Percentiles rank a stretch among this genome's conserved stretches.
Evolutionary conservation across 1,284 basidiomycete genomes (phyloP).

Genomic region (Veloboletus limbatus): DNA sequence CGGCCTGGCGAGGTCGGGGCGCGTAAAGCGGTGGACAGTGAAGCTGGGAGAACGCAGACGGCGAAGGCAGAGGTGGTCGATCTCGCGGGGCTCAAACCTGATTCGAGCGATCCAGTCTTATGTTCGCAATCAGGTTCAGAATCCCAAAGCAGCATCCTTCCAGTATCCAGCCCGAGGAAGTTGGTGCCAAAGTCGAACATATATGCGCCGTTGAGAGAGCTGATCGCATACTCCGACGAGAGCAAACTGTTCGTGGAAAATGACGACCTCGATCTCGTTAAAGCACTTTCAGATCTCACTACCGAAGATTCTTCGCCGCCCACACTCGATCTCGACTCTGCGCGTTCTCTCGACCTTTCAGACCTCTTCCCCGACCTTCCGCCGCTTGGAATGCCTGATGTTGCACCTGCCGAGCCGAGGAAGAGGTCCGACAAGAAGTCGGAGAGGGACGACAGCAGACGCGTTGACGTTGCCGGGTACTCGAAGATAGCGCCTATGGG

Average conservation of each 20-base stretch:
- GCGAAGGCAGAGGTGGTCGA: slow-evolving; percentile 28
- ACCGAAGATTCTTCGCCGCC: slow-evolving; percentile 30
- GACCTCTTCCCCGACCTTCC: slow-evolving; percentile 66
- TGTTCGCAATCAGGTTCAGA: slow-evolving; percentile 40
- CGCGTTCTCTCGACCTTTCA: slow-evolving; percentile 47
- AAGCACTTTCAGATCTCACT: slow-evolving; percentile 39
- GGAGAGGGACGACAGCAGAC: slow-evolving; percentile 66
- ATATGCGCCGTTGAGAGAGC: slow-evolving; percentile 56
- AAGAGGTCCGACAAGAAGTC: slow-evolving; percentile 56
- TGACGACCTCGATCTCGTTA: slow-evolving; percentile 43
- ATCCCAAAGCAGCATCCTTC: slow-evolving; percentile 29
- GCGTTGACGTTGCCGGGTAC: slow-evolving; percentile 64
- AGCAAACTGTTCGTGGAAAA: slow-evolving; percentile 60
- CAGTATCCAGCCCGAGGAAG: slow-evolving; percentile 35
- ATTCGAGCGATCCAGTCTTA: slow-evolving; percentile 52
- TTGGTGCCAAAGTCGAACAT: slow-evolving; percentile 39
- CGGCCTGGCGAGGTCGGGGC: slow-evolving; percentile 32
- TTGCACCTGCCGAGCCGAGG: slow-evolving; percentile 42
- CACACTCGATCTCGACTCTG: slow-evolving; percentile 26
- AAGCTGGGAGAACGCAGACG: slow-evolving; percentile 16
- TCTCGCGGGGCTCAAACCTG: slow-evolving; percentile 34
- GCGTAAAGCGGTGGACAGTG: slow-evolving; percentile 32
- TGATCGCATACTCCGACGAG: slow-evolving; percentile 55
- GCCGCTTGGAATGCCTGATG: slow-evolving; percentile 51
- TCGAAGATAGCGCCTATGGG: slow-evolving; percentile 63